Conservation (phyloP, 768 basidiomycete species). For the Psilocybe cyanescens region DNA sequence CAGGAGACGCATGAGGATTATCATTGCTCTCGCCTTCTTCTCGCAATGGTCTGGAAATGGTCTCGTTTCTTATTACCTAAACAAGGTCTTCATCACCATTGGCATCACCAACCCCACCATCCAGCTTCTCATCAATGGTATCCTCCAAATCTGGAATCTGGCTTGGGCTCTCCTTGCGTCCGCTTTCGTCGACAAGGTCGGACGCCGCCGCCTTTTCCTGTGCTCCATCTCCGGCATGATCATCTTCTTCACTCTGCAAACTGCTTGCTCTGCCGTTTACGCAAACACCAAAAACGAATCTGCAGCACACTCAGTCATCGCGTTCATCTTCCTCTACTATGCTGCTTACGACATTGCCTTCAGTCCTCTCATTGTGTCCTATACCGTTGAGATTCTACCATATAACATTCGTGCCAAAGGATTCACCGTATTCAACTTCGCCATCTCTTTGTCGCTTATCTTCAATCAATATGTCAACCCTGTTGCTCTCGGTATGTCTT, state of each 20-base stretch:
- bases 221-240: conserved; percentile 61
- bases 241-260: conserved; percentile 70
- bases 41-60: conserved; percentile 89
- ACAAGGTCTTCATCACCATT: conserved; percentile 68
- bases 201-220: conserved; percentile 75
- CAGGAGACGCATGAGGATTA: conserved; percentile 75
- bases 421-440: conserved; percentile 80
- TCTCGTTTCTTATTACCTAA: conserved; percentile 84
- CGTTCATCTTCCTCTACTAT: conserved; percentile 85
- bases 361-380: conserved; percentile 84
- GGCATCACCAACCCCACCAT: conserved; percentile 63
- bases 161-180: conserved; percentile 36
- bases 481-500: conserved; percentile 56
- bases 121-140: conserved; percentile 84
- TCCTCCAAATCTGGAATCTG: conserved; percentile 85
- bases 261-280: conserved; percentile 64
- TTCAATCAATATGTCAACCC: conserved; percentile 93
- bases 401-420: conserved; percentile 86
- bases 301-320: conserved; percentile 76
- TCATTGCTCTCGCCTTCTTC: conserved; percentile 80
- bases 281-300: conserved; percentile 38
- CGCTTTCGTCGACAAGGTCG: conserved; percentile 58
- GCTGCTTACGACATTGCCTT: conserved; percentile 82
- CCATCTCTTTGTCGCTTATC: conserved; percentile 78
- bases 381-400: conserved; percentile 89